phyloP scores from a whole-genome alignment of 257 asterid genomes.

The Solanum neorickii region DNA sequence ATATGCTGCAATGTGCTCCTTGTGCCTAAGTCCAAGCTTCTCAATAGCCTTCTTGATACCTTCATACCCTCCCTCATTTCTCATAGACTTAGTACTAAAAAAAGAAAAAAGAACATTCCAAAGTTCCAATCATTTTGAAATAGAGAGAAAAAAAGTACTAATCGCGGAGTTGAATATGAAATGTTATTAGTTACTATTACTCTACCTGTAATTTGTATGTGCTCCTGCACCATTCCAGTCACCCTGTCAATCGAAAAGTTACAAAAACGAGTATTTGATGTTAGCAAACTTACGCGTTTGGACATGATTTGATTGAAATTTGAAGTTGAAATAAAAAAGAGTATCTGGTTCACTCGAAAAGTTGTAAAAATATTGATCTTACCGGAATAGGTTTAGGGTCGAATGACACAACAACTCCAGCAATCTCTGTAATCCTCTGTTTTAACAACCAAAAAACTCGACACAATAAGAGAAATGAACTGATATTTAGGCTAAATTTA shows the following conservation, averaged over 20 bases:
- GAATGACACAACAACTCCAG: constrained; percentile 73
- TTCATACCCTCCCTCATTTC: neutral
- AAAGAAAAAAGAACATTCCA: neutral
- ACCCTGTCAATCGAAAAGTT: constrained; percentile 29
- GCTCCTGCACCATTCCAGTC: constrained; percentile 99
- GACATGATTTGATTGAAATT: neutral
- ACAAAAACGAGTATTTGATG: neutral
- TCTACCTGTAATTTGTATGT: constrained; percentile 82
- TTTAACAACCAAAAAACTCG: neutral
- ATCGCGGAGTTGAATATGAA: neutral
- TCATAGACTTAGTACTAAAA: neutral
- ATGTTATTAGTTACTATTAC: neutral
- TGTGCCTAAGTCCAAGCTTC: neutral
- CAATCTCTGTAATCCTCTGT: constrained; percentile 94
- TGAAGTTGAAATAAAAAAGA: neutral
- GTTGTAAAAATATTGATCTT: neutral
- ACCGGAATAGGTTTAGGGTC: constrained; percentile 92
- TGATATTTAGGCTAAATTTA: neutral
- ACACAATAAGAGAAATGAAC: neutral
- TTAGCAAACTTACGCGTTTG: neutral
- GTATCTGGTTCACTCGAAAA: neutral
- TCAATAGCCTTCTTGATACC: neutral
- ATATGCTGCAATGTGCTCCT: constrained; percentile 19
- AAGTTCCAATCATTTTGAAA: neutral
- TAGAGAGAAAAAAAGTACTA: neutral